phyloP scores from a whole-genome alignment of 257 asterid species.

The Solanum raphanifolium region DNA sequence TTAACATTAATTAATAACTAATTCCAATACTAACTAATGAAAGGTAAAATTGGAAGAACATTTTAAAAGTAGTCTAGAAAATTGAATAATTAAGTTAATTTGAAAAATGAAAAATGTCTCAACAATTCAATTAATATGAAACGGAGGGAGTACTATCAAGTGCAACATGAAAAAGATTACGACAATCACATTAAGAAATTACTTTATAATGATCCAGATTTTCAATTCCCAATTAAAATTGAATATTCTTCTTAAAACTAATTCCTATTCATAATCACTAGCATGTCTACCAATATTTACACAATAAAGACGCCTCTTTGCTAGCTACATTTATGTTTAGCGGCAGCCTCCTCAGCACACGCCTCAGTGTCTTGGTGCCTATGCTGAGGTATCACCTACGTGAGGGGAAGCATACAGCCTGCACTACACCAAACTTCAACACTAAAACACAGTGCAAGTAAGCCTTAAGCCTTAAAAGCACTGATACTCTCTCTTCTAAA shows the following conservation, averaged over 20 bases:
- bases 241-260: neutral
- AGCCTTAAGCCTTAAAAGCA: neutral
- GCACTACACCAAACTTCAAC: neutral
- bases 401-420: neutral
- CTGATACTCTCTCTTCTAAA: neutral
- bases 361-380: neutral
- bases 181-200: neutral
- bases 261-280: neutral
- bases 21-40: too few species aligned
- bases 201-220: neutral
- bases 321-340: neutral
- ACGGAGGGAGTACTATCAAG: neutral
- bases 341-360: neutral
- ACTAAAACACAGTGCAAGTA: neutral
- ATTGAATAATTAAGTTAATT: too few species aligned
- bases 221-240: neutral
- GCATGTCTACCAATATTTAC: neutral
- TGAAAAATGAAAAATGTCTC: too few species aligned
- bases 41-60: too few species aligned
- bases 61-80: too few species aligned
- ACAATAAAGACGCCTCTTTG: neutral
- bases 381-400: neutral
- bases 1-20: too few species aligned
- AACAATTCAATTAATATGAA: too few species aligned
- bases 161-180: neutral